phyloP scores from a whole-genome alignment of 139 green algal genomes.

The Limnomonas spitsbergensis region DNA sequence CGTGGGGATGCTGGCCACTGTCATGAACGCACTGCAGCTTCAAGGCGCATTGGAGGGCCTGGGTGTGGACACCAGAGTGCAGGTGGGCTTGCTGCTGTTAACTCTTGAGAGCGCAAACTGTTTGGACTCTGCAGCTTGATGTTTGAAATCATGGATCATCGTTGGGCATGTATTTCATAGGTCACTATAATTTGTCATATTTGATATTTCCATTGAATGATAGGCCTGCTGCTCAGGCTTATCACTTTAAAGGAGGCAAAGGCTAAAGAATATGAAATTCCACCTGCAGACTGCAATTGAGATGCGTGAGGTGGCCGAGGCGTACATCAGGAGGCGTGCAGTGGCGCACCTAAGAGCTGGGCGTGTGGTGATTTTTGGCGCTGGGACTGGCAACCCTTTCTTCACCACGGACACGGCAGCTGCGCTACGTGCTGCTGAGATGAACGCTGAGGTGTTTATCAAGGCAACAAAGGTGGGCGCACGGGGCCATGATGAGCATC shows the following conservation, averaged over 20 bases:
- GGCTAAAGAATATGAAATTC: too few species aligned
- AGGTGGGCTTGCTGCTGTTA: conserved; percentile 39
- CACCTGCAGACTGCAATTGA: conserved; percentile 84
- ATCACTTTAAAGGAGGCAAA: too few species aligned
- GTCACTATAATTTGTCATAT: too few species aligned
- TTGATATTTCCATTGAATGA: too few species aligned
- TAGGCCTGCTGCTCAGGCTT: too few species aligned
- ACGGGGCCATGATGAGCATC: too few species aligned
- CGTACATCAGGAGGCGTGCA: conserved; percentile 91
- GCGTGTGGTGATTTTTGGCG: conserved; percentile 96
- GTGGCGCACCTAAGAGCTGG: conserved; percentile 92
- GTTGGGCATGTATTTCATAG: too few species aligned
- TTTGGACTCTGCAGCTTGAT: too few species aligned
- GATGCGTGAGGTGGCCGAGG: conserved; percentile 94
- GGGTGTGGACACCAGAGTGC: conserved; percentile 67
- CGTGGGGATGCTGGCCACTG: conserved; percentile 97
- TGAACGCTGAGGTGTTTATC: conserved; percentile 87
- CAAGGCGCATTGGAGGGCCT: conserved; percentile 70
- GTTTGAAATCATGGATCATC: too few species aligned
- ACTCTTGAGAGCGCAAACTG: neutral
- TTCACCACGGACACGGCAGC: conserved; percentile 98
- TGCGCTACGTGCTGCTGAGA: conserved; percentile 91
- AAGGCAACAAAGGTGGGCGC: conserved; percentile 79
- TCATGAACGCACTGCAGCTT: conserved; percentile 96
- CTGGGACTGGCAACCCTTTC: conserved; percentile 94